Base-by-base conservation (phyloP, 108 stramenopile genomes). In the Nannochloropsis salina region DNA sequence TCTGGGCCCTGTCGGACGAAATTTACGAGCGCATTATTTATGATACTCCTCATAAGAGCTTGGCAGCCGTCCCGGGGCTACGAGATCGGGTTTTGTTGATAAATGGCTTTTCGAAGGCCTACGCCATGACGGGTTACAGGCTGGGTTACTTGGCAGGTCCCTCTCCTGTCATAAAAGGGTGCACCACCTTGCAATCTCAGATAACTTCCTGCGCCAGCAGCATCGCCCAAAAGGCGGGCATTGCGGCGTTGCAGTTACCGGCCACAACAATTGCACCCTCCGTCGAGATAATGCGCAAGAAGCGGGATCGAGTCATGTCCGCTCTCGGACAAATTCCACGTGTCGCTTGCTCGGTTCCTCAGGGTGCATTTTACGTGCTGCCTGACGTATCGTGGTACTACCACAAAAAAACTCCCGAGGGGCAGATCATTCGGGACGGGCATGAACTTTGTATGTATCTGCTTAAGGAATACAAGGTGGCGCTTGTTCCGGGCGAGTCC, bases 41-140 rank as follows among this genome's bases (percentile, higher is more conserved):
- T 92, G 89, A 92, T 74, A 92, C 93, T 42, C 93, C 89, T 40
- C 92, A 93, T 43, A 93, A 94, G 87, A 80, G 61, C 44, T 85
- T 88, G n/a, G 87, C 42, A 8, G 79, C 51, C 45, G 44, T 84
- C 20, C 45, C 45, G 31, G 84, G 84, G 22, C 31, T 43, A 22
- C 42, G 41, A 42, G 74, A 21, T 42, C 84, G 95, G 82, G 90
- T 47, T 10, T 45, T 98, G 86, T 94, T 95, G 43, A 86, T 97
- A 41, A 98, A 98, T 86, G 98, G 98, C 5, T 97, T 97, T 85
- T 93, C 93, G 83, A 98, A 98, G 92, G 93, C 95, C 9, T 94
- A 97, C 87, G 96, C 97, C 87, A 98, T 98, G 98, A 98, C 98
- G 15, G 98, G 98, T 40, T 93, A 95, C 80, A 90, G 98, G 51